Evolutionary conservation across 345 rosid species (phyloP).

Genomic region (Brassica carinata): DNA sequence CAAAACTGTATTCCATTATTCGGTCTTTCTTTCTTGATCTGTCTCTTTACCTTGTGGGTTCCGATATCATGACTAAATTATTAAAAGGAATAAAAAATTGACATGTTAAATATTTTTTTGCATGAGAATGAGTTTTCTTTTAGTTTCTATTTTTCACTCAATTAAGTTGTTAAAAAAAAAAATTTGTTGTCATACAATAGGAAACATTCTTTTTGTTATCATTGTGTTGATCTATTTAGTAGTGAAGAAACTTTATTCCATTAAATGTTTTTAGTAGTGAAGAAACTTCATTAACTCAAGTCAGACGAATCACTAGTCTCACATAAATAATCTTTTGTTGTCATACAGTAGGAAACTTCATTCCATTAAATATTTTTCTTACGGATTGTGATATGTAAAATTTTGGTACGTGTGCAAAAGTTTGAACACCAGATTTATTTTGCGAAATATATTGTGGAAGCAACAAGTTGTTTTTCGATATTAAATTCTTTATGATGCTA

Average conservation of each 20-base stretch:
- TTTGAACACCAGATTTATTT: neutral
- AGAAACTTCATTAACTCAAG: too few relatives aligned
- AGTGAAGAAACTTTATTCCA: neutral
- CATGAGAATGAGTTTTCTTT: neutral
- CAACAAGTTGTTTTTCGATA: neutral
- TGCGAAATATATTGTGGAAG: neutral
- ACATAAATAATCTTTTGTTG: too few relatives aligned
- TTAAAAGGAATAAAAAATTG: neutral
- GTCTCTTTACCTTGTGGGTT: slow-evolving; percentile 35
- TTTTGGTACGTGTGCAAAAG: neutral
- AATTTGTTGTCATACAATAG: neutral
- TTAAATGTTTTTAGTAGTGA: neutral
- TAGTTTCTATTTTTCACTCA: neutral
- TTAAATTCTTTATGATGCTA: neutral
- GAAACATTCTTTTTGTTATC: neutral
- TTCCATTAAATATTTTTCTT: neutral
- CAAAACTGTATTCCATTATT: slow-evolving; percentile 31
- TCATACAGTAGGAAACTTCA: neutral
- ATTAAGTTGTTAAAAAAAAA: neutral
- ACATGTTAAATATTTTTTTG: neutral
- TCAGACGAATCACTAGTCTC: too few relatives aligned
- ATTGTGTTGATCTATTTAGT: neutral
- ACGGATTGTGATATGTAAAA: neutral
- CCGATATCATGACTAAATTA: neutral
- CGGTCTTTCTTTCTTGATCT: slow-evolving; percentile 6